phyloP scores from a whole-genome alignment of 1,284 basidiomycete genomes.

The Apiotrichum mycotoxinovorans region DNA sequence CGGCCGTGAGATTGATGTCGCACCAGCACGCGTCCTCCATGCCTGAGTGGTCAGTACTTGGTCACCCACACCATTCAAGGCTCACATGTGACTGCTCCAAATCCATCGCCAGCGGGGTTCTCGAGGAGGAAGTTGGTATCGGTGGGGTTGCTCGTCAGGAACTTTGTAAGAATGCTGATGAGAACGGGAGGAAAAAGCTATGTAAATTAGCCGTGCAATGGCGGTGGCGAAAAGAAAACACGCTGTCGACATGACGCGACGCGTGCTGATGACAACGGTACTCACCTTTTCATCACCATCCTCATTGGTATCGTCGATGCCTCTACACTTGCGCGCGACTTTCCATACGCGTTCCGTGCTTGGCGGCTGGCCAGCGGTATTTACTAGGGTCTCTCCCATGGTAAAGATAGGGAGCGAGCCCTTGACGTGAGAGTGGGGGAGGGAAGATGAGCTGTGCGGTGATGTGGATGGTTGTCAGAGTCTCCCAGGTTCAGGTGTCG shows the following conservation, averaged over 20 bases:
- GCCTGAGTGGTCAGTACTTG: conserved; percentile 22
- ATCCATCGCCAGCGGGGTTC: conserved; percentile 29
- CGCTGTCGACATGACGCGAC: neutral
- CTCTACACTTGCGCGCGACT: conserved; percentile 7
- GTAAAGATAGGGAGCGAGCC: too few species aligned
- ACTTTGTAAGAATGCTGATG: conserved; percentile 17
- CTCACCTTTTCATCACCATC: conserved; percentile 8
- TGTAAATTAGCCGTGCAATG: neutral
- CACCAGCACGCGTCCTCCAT: conserved; percentile 46
- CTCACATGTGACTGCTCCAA: conserved; percentile 41
- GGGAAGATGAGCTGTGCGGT: too few species aligned
- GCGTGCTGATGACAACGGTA: neutral
- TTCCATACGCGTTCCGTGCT: conserved; percentile 2
- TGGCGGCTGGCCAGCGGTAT: conserved; percentile 12
- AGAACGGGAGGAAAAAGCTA: conserved; percentile 28
- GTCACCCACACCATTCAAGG: neutral
- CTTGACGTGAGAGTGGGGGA: too few species aligned
- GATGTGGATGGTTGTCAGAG: too few species aligned
- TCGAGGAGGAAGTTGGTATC: conserved; percentile 43
- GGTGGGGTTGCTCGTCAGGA: conserved; percentile 25
- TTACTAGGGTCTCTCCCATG: conserved; percentile 3
- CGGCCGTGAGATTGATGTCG: conserved; percentile 35
- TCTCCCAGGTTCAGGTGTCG: too few species aligned
- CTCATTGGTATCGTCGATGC: neutral
- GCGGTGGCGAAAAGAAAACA: neutral